Conservation (phyloP, 2,329 filamentous ascomycete species). For the Plectosphaerella sp. region DNA sequence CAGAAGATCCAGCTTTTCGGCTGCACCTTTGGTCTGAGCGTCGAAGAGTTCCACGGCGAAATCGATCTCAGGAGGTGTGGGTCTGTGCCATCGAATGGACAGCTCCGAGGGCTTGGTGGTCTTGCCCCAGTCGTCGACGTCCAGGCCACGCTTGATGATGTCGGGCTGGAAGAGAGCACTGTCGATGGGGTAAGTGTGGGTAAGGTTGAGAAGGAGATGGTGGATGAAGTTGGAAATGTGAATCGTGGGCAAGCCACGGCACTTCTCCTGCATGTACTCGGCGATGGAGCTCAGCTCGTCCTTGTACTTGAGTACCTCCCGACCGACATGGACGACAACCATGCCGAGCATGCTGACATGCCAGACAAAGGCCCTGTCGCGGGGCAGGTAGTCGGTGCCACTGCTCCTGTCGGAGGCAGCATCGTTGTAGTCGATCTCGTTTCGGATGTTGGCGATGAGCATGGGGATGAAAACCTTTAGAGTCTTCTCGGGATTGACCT, state of each 20-base stretch:
- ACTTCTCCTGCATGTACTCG: constrained; percentile 93
- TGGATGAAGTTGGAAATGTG: constrained; percentile 98
- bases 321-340: constrained; percentile 94
- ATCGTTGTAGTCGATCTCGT: constrained; percentile 94
- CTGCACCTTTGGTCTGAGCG: constrained; percentile 72
- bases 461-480: constrained; percentile 87
- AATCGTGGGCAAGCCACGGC: constrained; percentile 87
- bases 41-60: constrained; percentile 90
- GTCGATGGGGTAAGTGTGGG: constrained; percentile 89
- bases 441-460: constrained; percentile 85
- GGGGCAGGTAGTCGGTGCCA: constrained; percentile 86
- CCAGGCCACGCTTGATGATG: constrained; percentile 65
- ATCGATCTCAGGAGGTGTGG: constrained; percentile 71
- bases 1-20: constrained; percentile 70
- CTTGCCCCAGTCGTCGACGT: constrained; percentile 79
- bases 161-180: constrained; percentile 82
- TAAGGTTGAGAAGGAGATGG: constrained; percentile 89
- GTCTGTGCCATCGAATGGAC: constrained; percentile 87
- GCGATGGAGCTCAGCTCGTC: constrained; percentile 87
- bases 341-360: constrained; percentile 96
- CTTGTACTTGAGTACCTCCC: constrained; percentile 84
- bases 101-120: constrained; percentile 69
- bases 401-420: constrained; percentile 93
- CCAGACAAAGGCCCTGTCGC: constrained; percentile 92
- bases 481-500: constrained; percentile 90